phyloP scores from a whole-genome alignment of 1,284 basidiomycete species.

The Retiboletus flavoniger region DNA sequence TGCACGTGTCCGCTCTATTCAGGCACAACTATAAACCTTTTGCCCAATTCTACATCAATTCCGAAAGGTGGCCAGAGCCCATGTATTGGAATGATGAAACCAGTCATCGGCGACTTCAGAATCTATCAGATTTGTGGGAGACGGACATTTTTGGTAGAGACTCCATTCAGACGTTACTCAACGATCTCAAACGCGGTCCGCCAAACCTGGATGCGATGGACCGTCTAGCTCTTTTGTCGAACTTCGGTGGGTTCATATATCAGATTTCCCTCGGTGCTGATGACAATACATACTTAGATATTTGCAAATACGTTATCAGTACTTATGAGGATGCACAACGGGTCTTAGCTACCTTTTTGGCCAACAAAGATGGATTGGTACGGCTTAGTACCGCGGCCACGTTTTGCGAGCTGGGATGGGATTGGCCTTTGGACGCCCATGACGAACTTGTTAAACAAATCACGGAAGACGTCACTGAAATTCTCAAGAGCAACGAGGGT shows the following conservation, averaged over 20 bases:
- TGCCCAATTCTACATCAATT: slow-evolving; percentile 22
- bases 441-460: slow-evolving; percentile 11
- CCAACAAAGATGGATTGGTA: slow-evolving; percentile 16
- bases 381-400: slow-evolving; percentile 27
- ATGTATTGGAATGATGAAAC: slow-evolving; percentile 34
- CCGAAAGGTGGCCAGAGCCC: slow-evolving; percentile 25
- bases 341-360: slow-evolving; percentile 14
- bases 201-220: slow-evolving; percentile 25
- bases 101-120: slow-evolving; percentile 25
- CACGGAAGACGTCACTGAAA: slow-evolving; percentile 13
- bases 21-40: slow-evolving; percentile 29
- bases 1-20: slow-evolving; percentile 34
- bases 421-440: slow-evolving; percentile 11
- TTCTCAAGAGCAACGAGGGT: slow-evolving; percentile 12
- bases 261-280: background rate
- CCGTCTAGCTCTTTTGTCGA: slow-evolving; percentile 33
- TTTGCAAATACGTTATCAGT: slow-evolving; percentile 13
- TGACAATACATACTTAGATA: slow-evolving; percentile 8
- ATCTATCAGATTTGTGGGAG: slow-evolving; percentile 26
- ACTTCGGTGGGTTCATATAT: slow-evolving; percentile 21
- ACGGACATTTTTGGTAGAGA: slow-evolving; percentile 30
- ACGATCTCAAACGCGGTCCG: slow-evolving; percentile 17
- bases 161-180: slow-evolving; percentile 20
- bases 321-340: background rate
- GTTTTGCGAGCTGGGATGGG: slow-evolving; percentile 29